Conservation (phyloP, 371 early-diverging fungal genomes). For the Batkoa obscura region DNA sequence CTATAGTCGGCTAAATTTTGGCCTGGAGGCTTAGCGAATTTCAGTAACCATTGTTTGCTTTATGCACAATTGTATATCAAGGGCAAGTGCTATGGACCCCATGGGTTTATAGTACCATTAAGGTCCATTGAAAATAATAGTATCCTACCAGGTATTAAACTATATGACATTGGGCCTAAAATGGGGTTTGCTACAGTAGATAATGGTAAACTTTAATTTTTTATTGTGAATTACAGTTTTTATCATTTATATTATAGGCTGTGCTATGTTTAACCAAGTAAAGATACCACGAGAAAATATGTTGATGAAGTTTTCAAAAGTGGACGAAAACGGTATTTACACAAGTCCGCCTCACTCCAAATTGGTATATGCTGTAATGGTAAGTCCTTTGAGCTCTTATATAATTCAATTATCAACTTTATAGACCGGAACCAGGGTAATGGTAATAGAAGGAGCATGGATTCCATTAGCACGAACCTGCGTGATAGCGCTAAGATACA, state of each 20-base stretch:
- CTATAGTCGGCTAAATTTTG: conserved; percentile 46
- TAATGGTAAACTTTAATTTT: conserved; percentile 28
- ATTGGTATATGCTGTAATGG: neutral
- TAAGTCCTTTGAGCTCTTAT: neutral
- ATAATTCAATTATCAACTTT: neutral
- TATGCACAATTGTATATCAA: conserved; percentile 65
- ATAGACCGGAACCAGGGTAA: neutral
- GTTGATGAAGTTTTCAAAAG: conserved; percentile 57
- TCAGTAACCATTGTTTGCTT: conserved; percentile 60
- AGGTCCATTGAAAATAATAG: conserved; percentile 54
- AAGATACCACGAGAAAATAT: conserved; percentile 63
- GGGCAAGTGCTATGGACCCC: conserved; percentile 60
- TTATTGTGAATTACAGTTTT: neutral
- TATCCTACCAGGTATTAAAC: conserved; percentile 55
- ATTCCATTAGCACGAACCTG: neutral
- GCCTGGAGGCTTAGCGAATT: conserved; percentile 59
- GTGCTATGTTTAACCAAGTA: conserved; percentile 49
- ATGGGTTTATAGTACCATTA: conserved; percentile 75
- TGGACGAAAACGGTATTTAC: conserved; percentile 49
- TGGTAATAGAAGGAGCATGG: neutral
- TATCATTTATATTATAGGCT: conserved; percentile 9
- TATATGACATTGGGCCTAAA: conserved; percentile 82
- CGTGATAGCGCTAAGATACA: neutral
- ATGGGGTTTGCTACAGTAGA: conserved; percentile 63
- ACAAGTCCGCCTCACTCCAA: conserved; percentile 28